These are phyloP conservation scores for Pichia pseudocactophila DNA, from an alignment of 805 yeast genomes.

Conservation along the genomic window DNA sequence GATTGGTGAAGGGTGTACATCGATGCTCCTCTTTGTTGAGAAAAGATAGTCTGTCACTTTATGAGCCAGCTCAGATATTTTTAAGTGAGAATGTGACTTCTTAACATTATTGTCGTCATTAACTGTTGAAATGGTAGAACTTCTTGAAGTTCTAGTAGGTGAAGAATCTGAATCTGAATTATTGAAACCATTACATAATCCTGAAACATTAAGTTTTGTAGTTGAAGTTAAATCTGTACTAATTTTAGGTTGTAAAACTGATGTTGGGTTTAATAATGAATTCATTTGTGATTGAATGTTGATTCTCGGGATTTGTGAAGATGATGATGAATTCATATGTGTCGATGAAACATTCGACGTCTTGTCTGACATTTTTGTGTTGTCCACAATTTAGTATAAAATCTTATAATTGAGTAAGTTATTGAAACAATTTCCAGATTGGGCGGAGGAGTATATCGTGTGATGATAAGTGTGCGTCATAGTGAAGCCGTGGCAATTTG, in stretches of 20 bases:
- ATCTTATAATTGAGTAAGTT: no score
- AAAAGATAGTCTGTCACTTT: slow-evolving; percentile 23
- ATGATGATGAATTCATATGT: background rate
- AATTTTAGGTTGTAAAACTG: background rate
- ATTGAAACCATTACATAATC: background rate
- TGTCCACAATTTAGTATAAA: no score
- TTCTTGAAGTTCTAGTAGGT: slow-evolving; percentile 2
- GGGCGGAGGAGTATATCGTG: no score
- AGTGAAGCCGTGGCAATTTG: no score
- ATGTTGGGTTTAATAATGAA: slow-evolving; percentile 2
- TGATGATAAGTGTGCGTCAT: no score
- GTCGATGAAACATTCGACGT: background rate
- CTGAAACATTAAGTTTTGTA: slow-evolving; percentile 3
- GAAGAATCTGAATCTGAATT: background rate
- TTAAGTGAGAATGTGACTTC: slow-evolving; percentile 15
- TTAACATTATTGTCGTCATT: background rate
- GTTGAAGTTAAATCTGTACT: slow-evolving; percentile 3
- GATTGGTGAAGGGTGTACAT: slow-evolving; percentile 6
- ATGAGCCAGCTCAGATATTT: slow-evolving; percentile 23
- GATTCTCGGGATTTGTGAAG: background rate
- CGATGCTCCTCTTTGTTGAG: slow-evolving; percentile 14
- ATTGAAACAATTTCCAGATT: no score
- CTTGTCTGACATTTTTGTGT: no score
- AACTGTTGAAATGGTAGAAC: slow-evolving; percentile 3
- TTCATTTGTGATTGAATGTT: background rate